Evolutionary conservation across 495 filamentous ascomycete species (phyloP), one percentile per base, ranked within the genome.

Genomic region (Aspergillus taichungensis): DNA sequence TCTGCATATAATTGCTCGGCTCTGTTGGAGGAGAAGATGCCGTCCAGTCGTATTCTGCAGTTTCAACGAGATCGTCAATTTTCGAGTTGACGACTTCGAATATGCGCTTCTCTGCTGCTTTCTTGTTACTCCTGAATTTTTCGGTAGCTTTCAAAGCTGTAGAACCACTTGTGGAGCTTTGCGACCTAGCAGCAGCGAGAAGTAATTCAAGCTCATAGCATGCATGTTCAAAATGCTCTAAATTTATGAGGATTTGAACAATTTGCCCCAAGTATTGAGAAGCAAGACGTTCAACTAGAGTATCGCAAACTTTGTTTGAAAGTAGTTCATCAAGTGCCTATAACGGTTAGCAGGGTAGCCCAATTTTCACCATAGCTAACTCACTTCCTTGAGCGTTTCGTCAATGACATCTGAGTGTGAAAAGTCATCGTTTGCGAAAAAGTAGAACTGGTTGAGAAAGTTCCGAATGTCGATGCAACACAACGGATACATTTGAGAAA

Each of bases 81-180:
- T 99, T 99, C 37, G 87, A 94, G 63, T 97, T 96, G 37, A 99
- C 92, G 0, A 99, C 76, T 65, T 97, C 94, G 59, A 99, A 99
- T 40, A 99, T 95, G 11, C 92, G 84, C 63, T 96, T 95, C 55
- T 95, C 90, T 6, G 92, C 92, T 1, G 85, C 88, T 68, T 95
- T 95, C 66, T 95, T 95, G 56, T 95, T 88, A 46, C 74, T 82
- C 37, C 78, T 75, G 60, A 99, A 99, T 44, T 84, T 76, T 52
- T 86, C 82, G 0, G 91, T 96, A 3, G 92, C 91, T 34, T 71
- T 75, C 1, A 99, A 69, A 7, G 77, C 75, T 12, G 96, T 76
- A 2, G 84, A 80, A 5, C 82, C 84, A 14, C 87, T 82, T 0
- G 84, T 84, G 18, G 69, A 67, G 13, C 78, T 77, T 9, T 85